Evolutionary conservation across 75 land plant species (phyloP).

Genomic region (Gnetum montanum): DNA sequence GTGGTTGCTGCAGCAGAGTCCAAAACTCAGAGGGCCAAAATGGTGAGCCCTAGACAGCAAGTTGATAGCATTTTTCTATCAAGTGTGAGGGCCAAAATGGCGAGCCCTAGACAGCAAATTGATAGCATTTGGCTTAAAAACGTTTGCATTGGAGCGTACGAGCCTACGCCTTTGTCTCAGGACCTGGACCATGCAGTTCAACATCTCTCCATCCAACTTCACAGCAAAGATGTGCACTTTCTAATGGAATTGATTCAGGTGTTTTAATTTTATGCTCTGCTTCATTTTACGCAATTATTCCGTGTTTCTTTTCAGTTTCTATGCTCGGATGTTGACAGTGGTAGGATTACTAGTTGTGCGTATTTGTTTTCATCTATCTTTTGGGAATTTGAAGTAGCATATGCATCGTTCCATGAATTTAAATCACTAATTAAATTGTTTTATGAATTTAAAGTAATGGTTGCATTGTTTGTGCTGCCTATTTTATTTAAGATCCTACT

Average conservation of each 20-base stretch:
- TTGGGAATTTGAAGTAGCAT: background rate
- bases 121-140: constrained; percentile 32
- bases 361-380: too few relatives aligned
- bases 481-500: too few relatives aligned
- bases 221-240: constrained; percentile 54
- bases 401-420: background rate
- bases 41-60: constrained; percentile 29
- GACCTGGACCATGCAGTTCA: constrained; percentile 47
- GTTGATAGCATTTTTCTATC: constrained; percentile 27
- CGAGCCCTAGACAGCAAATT: constrained; percentile 30
- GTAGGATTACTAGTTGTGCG: too few relatives aligned
- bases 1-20: too few relatives aligned
- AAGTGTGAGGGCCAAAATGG: too few relatives aligned
- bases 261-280: background rate
- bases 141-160: constrained; percentile 30
- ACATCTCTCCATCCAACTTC: constrained; percentile 46
- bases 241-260: constrained; percentile 69
- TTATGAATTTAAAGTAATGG: too few relatives aligned
- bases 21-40: too few relatives aligned
- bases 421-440: too few relatives aligned
- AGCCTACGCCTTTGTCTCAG: constrained; percentile 17
- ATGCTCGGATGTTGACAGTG: too few relatives aligned
- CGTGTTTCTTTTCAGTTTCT: background rate
- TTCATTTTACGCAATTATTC: background rate
- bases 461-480: too few relatives aligned